Base-by-base conservation (phyloP, 139 green algal species). In the Tetratostichococcus sp. region DNA sequence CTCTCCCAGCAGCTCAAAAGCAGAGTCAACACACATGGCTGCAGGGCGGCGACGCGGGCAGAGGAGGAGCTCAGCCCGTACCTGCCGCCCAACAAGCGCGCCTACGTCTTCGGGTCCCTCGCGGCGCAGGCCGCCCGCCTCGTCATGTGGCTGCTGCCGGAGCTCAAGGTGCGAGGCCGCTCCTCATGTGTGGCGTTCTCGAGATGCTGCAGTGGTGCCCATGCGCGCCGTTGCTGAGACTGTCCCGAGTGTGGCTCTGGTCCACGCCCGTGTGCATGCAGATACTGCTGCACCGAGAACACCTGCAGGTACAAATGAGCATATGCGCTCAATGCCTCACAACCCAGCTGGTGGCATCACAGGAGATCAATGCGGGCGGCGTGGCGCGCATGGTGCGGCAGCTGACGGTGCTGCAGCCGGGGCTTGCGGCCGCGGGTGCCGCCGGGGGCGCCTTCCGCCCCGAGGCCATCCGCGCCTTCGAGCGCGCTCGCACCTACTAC, bases 351-450 rank as follows among this genome's bases (percentile, higher is more conserved):
- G n/a, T n/a, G n/a, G 26, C 28, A 23, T 25, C 86, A 69, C 70
- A 80, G 67, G 83, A 85, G 33, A 80, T 91, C 30, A 92, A 91
- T 70, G 66, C 79, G 31, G 59, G 80, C 32, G 86, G 87, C 6
- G 83, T 91, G 67, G 81, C 89, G 43, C 78, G 84, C 50, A 88
- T 94, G 81, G 82, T 84, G 34, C 83, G 86, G 35, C 80, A 85
- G 69, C 78, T 93, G 73, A 74, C 86, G 26, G 69, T 80, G 57
- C 77, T 93, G 78, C 85, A 91, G 77, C 79, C 83, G 21, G 35
- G 73, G 6, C 76, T 91, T 26, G 75, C 67, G 14, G 69, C 72
- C 0, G 77, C 87, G 35, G 70, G 72, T 22, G 43, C 42, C 19
- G 65, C 74, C 43, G 35, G 32, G 3, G 72, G 69, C 25, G 19